phyloP scores from a whole-genome alignment of 345 rosid genomes.

The thale cress (Arabidopsis thaliana) region DNA sequence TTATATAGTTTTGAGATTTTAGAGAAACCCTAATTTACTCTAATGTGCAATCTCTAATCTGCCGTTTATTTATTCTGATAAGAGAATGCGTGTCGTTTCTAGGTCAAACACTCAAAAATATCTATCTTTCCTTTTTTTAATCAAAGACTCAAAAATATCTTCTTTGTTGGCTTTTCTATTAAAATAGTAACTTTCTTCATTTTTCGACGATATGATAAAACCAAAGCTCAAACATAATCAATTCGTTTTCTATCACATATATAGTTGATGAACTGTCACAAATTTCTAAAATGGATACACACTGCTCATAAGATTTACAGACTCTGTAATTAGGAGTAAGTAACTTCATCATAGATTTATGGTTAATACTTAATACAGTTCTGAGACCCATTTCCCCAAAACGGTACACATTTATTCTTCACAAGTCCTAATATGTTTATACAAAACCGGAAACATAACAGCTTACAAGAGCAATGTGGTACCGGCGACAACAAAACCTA shows the following conservation, averaged over 20 bases:
- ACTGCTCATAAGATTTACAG: slow-evolving; percentile 18
- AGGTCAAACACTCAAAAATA: not conserved
- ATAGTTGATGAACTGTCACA: not conserved
- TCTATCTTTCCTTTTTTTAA: not conserved
- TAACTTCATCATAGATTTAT: slow-evolving; percentile 25
- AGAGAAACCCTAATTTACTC: slow-evolving; percentile 20
- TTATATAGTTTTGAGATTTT: slow-evolving; percentile 19
- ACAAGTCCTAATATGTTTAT: slow-evolving; percentile 40
- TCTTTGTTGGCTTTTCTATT: no score
- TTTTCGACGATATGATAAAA: not conserved
- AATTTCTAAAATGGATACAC: not conserved
- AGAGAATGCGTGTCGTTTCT: slow-evolving; percentile 26
- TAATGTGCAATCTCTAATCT: slow-evolving; percentile 26
- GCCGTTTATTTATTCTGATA: slow-evolving; percentile 6
- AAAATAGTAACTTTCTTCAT: no score
- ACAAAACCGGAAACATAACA: slow-evolving; percentile 28
- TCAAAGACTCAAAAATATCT: no score
- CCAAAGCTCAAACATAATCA: not conserved
- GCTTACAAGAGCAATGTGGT: slow-evolving; percentile 32
- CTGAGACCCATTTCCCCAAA: slow-evolving; percentile 23
- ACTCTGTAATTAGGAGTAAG: slow-evolving; percentile 25
- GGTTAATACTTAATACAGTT: slow-evolving; percentile 39
- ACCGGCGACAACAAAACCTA: slow-evolving; percentile 43
- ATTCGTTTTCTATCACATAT: not conserved
- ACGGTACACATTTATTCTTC: slow-evolving; percentile 37